A percentile compares a stretch with the other conserved stretches of the same genome.
Evolutionary conservation across 1,284 basidiomycete genomes (phyloP).

Genomic region (Malassezia psittaci): DNA sequence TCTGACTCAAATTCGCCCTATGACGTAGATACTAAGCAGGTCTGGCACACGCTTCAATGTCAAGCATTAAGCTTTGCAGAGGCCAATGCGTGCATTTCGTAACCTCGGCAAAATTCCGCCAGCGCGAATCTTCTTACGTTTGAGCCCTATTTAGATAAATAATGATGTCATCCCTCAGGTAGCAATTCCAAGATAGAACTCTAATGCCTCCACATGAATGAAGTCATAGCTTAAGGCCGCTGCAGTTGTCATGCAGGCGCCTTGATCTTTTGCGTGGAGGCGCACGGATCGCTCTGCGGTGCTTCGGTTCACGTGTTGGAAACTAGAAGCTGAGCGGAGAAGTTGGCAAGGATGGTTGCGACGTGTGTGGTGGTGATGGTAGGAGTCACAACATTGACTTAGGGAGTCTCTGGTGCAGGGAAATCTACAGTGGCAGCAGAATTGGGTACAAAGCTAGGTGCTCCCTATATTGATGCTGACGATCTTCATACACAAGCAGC

Average conservation of each 20-base stretch:
- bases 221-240: no score
- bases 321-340: neutral
- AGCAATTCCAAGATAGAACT: no score
- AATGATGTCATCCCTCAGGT: no score
- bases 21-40: neutral
- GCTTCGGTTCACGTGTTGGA: no score
- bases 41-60: constrained; percentile 1
- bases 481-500: constrained; percentile 73
- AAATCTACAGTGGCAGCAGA: constrained; percentile 71
- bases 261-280: no score
- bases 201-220: no score
- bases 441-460: constrained; percentile 56
- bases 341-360: neutral
- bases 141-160: no score
- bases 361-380: constrained; percentile 12
- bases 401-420: constrained; percentile 50
- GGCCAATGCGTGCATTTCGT: neutral
- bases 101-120: no score
- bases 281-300: no score
- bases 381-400: neutral
- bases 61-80: constrained; percentile 9
- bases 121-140: no score
- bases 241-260: no score
- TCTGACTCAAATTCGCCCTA: neutral
- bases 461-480: constrained; percentile 81